Evolutionary conservation across 768 basidiomycete species (phyloP), one percentile per base, ranked within the genome.

Genomic region (Rhizopogon sp.): DNA sequence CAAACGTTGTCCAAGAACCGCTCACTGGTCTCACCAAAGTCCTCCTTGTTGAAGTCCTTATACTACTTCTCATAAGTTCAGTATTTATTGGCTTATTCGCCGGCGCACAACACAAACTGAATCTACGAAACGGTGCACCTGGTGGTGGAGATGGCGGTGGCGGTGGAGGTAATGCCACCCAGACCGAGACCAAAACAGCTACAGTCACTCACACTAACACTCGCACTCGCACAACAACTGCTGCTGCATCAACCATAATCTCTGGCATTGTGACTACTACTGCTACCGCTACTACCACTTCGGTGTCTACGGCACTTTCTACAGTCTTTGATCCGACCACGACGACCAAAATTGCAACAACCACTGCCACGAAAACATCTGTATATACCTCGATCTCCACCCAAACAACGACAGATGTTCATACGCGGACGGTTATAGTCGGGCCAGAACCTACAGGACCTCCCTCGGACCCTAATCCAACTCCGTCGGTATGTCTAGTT

Each of bases 61-160:
- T 89, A 28, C 78, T 99, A 45, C 77, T 98, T 13, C 78, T 98
- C 44, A 77, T 93, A 46, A 85, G 82, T 60, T 88, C 90, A 6
- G 78, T 91, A n/a, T 95, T 96, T 70, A 86, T 95, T 57, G 96
- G 96, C 9, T 76, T 99, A 5, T 98, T 94, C 69, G 88, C 93
- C 33, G 97, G 97, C 9, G 86, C 87, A 1, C 84, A 92, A 66
- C 87, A 90, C 64, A 85, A 83, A 57, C 77, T 93, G 51, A 81
- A 81, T 57, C 63, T 77, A n/a, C 75, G 74, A 43, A 70, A 77
- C 11, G 74, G 70, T 29, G 71, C 66, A 55, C 62, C 65, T 13
- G 58, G 58, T 5, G 62, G 60, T 29, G 67, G 70, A 25, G 65
- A 55, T 39, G 59, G 62, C 41, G 58, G 62, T 57, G 61, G 50